Evolutionary conservation across 441 rosid genomes (phyloP).

Genomic region (Manihot esculenta): DNA sequence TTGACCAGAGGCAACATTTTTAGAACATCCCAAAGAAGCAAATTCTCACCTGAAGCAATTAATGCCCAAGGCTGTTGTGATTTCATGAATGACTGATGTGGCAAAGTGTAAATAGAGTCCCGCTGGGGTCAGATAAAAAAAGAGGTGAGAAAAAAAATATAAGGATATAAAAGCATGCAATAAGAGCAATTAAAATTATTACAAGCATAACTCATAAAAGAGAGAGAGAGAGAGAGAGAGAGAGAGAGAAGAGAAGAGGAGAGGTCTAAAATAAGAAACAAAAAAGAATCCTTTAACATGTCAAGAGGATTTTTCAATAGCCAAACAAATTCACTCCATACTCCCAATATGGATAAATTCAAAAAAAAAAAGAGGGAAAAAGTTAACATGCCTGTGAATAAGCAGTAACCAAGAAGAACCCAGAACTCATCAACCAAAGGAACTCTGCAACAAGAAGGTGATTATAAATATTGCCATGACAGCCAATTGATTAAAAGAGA

Average conservation of each 20-base stretch:
- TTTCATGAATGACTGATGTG: conserved; percentile 88
- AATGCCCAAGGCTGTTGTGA: conserved; percentile 89
- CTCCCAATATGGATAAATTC: background rate
- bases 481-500: conserved; percentile 11
- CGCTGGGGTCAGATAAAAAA: conserved; percentile 40
- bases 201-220: background rate
- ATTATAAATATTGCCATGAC: conserved; percentile 5
- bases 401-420: conserved; percentile 91
- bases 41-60: conserved; percentile 85
- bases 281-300: background rate
- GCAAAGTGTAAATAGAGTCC: conserved; percentile 83
- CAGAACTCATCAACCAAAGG: conserved; percentile 87
- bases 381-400: conserved; percentile 62
- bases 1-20: background rate
- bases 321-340: background rate
- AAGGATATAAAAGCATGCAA: background rate
- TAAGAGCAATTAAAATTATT: background rate
- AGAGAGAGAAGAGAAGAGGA: no score
- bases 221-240: no score
- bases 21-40: background rate
- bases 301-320: background rate
- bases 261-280: background rate
- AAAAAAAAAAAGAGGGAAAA: no score
- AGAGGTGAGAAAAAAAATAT: conserved; percentile 23
- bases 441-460: conserved; percentile 46